Base-by-base conservation (phyloP, 2,329 filamentous ascomycete genomes). In the Zymoseptoria pseudotritici region DNA sequence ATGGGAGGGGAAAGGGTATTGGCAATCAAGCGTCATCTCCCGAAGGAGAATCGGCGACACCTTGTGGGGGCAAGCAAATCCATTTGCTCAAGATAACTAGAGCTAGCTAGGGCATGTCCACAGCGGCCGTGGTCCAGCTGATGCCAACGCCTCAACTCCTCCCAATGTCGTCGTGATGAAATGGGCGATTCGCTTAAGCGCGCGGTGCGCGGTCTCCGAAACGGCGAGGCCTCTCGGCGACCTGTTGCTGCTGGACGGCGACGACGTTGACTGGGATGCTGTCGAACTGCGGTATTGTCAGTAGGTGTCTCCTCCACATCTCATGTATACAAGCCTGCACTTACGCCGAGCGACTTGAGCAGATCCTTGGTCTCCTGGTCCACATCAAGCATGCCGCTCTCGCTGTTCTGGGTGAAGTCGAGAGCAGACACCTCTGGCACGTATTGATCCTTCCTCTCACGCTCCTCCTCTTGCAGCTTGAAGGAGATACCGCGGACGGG, bases 381-480 rank as follows among this genome's bases (percentile, higher is more conserved):
- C 76, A 96, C 89, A 73, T 97, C 93, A 74, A 99, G 86, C 80
- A 92, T 88, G 75, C 94, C 94, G 76, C 82, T 88, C 83, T 97
- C 94, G 78, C 85, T 86, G 83, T 89, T 91, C 85, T 96, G 91
- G 76, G 88, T 87, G 84, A 97, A 96, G 86, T 99, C 94, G 78
- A 99, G 89, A 76, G 94, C 94, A 64, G 95, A 99, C 73, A 99
- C 85, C 83, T 99, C 94, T 76, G 94, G 94, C 70, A 99, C 94
- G 84, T 97, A 99, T 85, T 99, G 94, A 85, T 99, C 94, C 90
- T 99, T 99, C 79, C 94, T 89, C 84, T 99, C 94, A 86, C 94
- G 91, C 88, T 99, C 94, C 85, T 99, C 94, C 85, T 99, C 94
- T 84, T 99, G 94, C 65, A 99, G 90, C 87, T 99, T 99, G 92